Percentiles rank a stretch among this genome's conserved stretches.
Conservation (phyloP, 352 stramenopile species). For the Globisporangium okanoganense region DNA sequence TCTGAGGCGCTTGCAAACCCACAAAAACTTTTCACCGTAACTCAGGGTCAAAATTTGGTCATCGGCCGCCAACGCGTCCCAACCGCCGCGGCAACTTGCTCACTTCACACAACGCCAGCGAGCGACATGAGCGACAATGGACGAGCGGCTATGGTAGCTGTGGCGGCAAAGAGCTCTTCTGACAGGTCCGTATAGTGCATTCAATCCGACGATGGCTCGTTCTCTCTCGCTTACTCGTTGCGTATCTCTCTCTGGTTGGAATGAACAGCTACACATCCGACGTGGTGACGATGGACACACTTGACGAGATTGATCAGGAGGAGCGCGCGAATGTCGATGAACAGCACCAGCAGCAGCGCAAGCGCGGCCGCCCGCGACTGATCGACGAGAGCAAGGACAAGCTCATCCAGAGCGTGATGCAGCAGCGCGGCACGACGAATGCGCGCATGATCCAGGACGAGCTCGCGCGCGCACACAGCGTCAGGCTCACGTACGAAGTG, state of each 20-base stretch:
- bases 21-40: conserved; percentile 16
- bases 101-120: neutral
- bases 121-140: neutral
- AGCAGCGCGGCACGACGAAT: conserved; percentile 16
- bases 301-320: neutral
- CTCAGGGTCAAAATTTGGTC: conserved; percentile 11
- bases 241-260: neutral
- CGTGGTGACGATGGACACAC: neutral
- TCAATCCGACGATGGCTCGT: neutral
- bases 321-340: neutral
- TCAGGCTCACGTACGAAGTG: conserved; percentile 26
- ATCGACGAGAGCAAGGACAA: conserved; percentile 13
- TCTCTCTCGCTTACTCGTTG: neutral
- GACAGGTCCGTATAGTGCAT: neutral
- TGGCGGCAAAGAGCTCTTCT: neutral
- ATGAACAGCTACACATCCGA: neutral
- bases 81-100: conserved; percentile 2
- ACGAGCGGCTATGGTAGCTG: neutral
- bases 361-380: conserved; percentile 8
- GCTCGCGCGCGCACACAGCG: conserved; percentile 17
- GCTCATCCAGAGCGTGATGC: conserved; percentile 17
- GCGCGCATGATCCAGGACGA: conserved; percentile 24
- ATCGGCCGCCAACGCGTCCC: neutral
- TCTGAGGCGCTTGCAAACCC: neutral
- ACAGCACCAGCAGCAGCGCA: conserved; percentile 1